These are phyloP conservation scores for Colletotrichum costaricense DNA, from an alignment of 2,329 filamentous ascomycete species.

Conservation along the genomic window DNA sequence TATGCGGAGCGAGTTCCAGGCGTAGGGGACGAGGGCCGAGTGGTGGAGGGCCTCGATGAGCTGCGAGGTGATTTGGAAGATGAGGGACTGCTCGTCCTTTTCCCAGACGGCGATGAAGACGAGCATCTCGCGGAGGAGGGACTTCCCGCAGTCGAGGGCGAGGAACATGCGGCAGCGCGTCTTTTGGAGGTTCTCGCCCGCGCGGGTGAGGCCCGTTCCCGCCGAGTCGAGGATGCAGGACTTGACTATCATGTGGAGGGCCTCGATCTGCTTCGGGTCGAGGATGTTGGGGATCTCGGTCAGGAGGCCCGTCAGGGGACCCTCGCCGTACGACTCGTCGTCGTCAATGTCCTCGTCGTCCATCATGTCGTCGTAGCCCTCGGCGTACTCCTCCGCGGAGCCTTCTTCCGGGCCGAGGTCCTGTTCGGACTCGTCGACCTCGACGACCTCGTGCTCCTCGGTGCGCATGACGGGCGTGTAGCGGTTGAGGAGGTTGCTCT, in stretches of 20 bases:
- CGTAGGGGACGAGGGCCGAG: slow-evolving; percentile 89
- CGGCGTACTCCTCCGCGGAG: slow-evolving; percentile 36
- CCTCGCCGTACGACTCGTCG: slow-evolving; percentile 83
- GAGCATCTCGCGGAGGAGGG: slow-evolving; percentile 87
- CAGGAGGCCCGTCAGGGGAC: slow-evolving; percentile 83
- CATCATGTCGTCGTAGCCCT: slow-evolving; percentile 63
- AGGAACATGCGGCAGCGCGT: slow-evolving; percentile 90
- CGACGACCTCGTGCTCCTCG: slow-evolving; percentile 57
- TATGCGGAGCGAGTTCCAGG: slow-evolving; percentile 91
- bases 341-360: slow-evolving; percentile 78
- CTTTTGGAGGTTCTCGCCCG: slow-evolving; percentile 87
- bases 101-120: slow-evolving; percentile 99
- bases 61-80: slow-evolving; percentile 96
- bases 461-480: slow-evolving; percentile 54
- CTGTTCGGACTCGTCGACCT: slow-evolving; percentile 62
- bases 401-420: slow-evolving; percentile 57
- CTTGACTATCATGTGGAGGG: slow-evolving; percentile 96
- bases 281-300: slow-evolving; percentile 96
- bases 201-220: slow-evolving; percentile 74
- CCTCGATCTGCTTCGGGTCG: slow-evolving; percentile 94
- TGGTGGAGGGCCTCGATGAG: slow-evolving; percentile 94
- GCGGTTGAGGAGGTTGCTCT: slow-evolving; percentile 68
- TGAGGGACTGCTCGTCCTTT: slow-evolving; percentile 90
- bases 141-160: slow-evolving; percentile 89
- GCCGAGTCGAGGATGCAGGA: slow-evolving; percentile 89